Conservation (phyloP, 2,329 filamentous ascomycete genomes). For the Macrophomina tecta region DNA sequence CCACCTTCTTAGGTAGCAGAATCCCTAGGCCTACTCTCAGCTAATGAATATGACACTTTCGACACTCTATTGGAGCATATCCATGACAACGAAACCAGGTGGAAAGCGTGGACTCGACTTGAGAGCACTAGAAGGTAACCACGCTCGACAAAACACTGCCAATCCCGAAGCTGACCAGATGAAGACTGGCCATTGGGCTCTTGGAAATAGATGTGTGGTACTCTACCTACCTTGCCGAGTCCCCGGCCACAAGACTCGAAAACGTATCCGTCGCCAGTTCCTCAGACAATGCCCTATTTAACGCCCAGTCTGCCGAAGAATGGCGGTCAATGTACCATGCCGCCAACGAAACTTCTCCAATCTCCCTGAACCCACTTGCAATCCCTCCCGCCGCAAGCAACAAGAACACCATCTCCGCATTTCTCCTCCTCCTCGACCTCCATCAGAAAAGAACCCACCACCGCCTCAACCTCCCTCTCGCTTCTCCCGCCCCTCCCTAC, state of each 20-base stretch:
- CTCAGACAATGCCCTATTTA: background rate
- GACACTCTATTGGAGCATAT: background rate
- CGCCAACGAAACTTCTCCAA: too few species aligned
- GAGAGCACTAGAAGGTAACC: constrained; percentile 56
- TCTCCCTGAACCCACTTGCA: too few species aligned
- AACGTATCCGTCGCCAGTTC: background rate
- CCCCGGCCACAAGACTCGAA: background rate
- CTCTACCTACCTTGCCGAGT: constrained; percentile 48
- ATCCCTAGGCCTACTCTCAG: background rate
- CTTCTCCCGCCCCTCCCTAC: background rate
- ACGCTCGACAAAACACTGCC: constrained; percentile 21
- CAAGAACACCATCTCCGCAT: too few species aligned
- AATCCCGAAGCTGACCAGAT: background rate
- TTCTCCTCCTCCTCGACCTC: background rate
- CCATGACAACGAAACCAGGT: constrained; percentile 38
- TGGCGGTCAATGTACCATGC: background rate
- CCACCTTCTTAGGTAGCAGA: background rate
- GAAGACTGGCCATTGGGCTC: constrained; percentile 41
- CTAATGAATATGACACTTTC: background rate
- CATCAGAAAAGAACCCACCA: background rate
- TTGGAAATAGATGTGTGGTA: constrained; percentile 56
- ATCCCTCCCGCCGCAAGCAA: too few species aligned
- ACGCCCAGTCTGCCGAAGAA: background rate
- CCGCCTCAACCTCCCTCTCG: background rate
- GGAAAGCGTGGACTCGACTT: constrained; percentile 60